A percentile compares a stretch with the other conserved stretches of the same genome.
Conservation (phyloP, 352 stramenopile species). For the Phytopythium kandeliae region DNA sequence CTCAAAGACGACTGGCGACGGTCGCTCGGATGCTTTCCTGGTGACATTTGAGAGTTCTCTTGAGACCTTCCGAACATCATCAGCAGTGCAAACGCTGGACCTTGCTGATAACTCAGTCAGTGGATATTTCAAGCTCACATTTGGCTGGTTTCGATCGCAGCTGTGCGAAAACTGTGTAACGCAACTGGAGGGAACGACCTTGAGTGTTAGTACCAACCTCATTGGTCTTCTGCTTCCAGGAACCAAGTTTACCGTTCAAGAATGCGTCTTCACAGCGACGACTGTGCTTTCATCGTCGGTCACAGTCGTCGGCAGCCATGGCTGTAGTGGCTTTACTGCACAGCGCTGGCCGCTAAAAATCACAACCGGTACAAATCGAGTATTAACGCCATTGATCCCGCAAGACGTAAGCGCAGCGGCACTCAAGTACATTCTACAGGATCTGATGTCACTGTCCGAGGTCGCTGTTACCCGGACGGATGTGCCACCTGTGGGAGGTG, state of each 20-base stretch:
- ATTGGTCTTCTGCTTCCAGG: constrained; percentile 42
- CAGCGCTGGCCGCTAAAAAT: constrained; percentile 40
- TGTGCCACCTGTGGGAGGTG: constrained; percentile 11
- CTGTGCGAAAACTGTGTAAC: constrained; percentile 61
- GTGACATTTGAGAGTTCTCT: constrained; percentile 64
- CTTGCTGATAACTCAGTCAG: constrained; percentile 14
- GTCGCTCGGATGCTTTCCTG: constrained; percentile 90
- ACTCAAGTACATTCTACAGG: constrained; percentile 61
- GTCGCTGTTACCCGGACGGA: constrained; percentile 35
- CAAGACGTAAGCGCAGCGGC: constrained; percentile 46
- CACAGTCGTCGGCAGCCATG: constrained; percentile 50
- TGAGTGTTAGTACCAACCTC: constrained; percentile 66
- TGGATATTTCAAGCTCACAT: constrained; percentile 73
- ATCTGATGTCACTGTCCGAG: constrained; percentile 33
- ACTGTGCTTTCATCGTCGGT: constrained; percentile 34
- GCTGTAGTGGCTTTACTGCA: constrained; percentile 40
- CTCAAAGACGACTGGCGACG: constrained; percentile 69
- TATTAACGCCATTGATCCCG: constrained; percentile 58
- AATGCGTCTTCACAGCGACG: constrained; percentile 61
- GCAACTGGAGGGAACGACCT: constrained; percentile 24
- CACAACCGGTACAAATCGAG: constrained; percentile 9
- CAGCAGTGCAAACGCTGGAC: constrained; percentile 77
- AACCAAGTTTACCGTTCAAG: constrained; percentile 62
- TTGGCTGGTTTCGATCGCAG: constrained; percentile 41
- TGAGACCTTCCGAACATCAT: constrained; percentile 83